Evolutionary conservation across 768 basidiomycete species (phyloP).

Genomic region (Lentinula sp.): DNA sequence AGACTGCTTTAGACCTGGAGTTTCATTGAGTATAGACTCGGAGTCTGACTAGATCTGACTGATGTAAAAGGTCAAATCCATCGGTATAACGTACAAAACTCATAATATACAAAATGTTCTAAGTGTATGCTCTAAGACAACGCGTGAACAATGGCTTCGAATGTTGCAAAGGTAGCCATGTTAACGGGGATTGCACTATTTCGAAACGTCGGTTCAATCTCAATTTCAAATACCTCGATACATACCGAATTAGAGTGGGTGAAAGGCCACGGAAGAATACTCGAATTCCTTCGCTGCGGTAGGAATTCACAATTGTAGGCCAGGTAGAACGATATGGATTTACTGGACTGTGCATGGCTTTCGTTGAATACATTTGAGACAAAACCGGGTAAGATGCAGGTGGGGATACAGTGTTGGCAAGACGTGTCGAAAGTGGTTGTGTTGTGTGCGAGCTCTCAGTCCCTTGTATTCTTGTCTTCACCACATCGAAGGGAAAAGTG

Average conservation of each 20-base stretch:
- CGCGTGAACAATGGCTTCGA: constrained; percentile 51
- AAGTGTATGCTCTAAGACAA: constrained; percentile 9
- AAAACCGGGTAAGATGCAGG: constrained; percentile 11
- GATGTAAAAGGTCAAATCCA: not conserved
- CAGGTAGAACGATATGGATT: constrained; percentile 54
- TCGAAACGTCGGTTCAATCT: not conserved
- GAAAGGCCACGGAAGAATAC: constrained; percentile 76
- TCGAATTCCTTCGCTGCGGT: constrained; percentile 52
- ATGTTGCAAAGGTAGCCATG: constrained; percentile 74
- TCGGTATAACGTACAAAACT: not conserved
- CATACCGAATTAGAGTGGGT: constrained; percentile 77
- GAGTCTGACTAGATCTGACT: no score
- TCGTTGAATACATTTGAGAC: constrained; percentile 1
- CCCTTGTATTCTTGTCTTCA: constrained; percentile 86
- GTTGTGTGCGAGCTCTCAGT: not conserved
- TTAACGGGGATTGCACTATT: constrained; percentile 78
- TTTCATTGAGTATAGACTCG: no score
- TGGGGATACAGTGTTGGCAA: not conserved
- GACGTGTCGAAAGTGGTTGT: not conserved
- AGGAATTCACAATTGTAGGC: constrained; percentile 56
- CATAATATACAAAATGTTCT: not conserved
- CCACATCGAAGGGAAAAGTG: constrained; percentile 85
- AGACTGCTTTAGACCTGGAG: no score
- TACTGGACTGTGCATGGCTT: constrained; percentile 9
- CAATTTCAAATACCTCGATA: constrained; percentile 3